Evolutionary conservation across 2,329 filamentous ascomycete species (phyloP).

Genomic region (Penicillium sp.): DNA sequence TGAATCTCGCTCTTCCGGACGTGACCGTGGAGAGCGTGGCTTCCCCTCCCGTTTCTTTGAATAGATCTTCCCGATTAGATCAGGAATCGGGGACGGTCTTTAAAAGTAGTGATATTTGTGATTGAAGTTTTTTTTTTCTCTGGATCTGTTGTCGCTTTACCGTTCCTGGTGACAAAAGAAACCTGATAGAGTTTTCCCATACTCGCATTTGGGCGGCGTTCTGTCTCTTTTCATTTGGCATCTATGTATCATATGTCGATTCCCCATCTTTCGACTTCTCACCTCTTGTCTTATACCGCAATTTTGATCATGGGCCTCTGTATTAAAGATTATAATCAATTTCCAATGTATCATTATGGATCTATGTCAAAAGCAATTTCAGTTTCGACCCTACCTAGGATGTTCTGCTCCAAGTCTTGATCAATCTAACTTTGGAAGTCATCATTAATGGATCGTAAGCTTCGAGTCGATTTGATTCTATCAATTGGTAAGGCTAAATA

Average conservation of each 20-base stretch:
- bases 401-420: neutral
- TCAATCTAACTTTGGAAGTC: neutral
- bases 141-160: neutral
- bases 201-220: slow-evolving; percentile 32
- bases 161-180: slow-evolving; percentile 5
- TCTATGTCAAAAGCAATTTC: neutral
- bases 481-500: too few relatives aligned
- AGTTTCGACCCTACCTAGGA: too few relatives aligned
- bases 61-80: neutral
- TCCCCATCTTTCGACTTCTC: slow-evolving; percentile 19
- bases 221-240: slow-evolving; percentile 12
- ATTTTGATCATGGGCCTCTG: slow-evolving; percentile 2
- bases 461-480: too few relatives aligned
- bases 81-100: neutral
- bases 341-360: neutral
- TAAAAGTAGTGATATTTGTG: neutral
- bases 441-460: too few relatives aligned
- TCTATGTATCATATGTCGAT: slow-evolving; percentile 19
- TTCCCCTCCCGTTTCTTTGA: neutral
- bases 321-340: slow-evolving; percentile 7
- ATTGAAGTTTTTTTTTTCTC: neutral
- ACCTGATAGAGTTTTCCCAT: slow-evolving; percentile 18
- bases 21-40: neutral
- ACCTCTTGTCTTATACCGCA: slow-evolving; percentile 19
- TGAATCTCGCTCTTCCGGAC: neutral